These are phyloP conservation scores for Cerrena zonata DNA, from an alignment of 1,284 basidiomycete species.

Conservation along the genomic window DNA sequence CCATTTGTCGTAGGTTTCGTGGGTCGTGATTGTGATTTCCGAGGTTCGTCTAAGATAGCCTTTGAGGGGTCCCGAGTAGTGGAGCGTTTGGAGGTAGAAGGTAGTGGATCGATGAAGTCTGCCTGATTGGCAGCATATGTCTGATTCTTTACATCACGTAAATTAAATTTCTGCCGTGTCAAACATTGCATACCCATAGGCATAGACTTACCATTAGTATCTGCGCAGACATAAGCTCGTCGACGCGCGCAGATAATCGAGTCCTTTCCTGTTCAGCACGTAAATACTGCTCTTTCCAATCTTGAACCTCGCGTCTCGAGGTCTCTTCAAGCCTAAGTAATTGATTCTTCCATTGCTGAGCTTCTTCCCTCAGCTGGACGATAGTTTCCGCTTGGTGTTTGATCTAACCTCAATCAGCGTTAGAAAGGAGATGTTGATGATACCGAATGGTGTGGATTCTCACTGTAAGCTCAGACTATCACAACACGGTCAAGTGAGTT, in stretches of 20 bases:
- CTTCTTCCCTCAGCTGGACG: conserved; percentile 53
- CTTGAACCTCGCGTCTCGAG: conserved; percentile 40
- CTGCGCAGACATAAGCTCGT: conserved; percentile 49
- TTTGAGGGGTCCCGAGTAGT: not conserved
- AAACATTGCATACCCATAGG: too few species aligned
- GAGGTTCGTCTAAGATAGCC: not conserved
- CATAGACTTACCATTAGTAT: conserved; percentile 30
- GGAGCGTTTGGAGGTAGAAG: conserved; percentile 1
- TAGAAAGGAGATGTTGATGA: conserved; percentile 7
- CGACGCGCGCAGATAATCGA: conserved; percentile 46
- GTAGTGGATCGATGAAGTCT: not conserved
- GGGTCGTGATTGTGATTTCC: not conserved
- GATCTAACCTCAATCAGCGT: conserved; percentile 32
- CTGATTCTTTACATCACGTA: too few species aligned
- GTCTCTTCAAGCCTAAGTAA: conserved; percentile 47
- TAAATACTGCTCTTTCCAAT: conserved; percentile 70
- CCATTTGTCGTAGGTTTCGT: not conserved
- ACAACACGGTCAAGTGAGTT: not conserved
- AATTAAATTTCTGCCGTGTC: too few species aligned
- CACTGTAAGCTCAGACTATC: conserved; percentile 38
- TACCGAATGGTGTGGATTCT: conserved; percentile 11
- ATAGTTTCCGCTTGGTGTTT: conserved; percentile 57
- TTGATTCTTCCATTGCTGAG: conserved; percentile 64
- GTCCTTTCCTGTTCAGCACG: conserved; percentile 60
- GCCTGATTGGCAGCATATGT: too few species aligned